Conservation (phyloP, 2,329 filamentous ascomycete species). For the Endocalyx cinctus region DNA sequence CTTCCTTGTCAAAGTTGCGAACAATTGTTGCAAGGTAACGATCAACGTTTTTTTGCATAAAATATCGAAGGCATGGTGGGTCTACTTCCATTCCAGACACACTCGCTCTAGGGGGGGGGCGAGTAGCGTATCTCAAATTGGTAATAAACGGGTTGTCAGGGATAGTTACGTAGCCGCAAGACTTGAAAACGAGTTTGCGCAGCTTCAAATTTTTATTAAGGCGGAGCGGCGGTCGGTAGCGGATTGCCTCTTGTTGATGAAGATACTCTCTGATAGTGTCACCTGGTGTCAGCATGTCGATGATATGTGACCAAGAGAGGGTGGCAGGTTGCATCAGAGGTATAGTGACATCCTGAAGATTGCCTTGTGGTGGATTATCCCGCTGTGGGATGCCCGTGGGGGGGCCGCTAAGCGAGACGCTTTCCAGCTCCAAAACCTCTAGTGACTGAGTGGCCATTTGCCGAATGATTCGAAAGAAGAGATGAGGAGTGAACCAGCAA, state of each 20-base stretch:
- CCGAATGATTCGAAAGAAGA: conserved; percentile 48
- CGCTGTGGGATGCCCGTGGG: conserved; percentile 11
- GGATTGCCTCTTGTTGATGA: neutral
- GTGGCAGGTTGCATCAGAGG: conserved; percentile 18
- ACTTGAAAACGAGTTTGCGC: conserved; percentile 46
- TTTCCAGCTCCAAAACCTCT: conserved; percentile 54
- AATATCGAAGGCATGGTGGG: conserved; percentile 7
- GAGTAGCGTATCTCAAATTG: conserved; percentile 6
- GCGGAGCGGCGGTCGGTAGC: neutral
- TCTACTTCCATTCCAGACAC: neutral
- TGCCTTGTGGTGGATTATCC: neutral
- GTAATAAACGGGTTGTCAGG: conserved; percentile 23
- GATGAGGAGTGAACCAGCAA: conserved; percentile 61
- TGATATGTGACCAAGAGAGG: conserved; percentile 37
- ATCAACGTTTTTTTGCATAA: conserved; percentile 34
- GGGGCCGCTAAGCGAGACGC: conserved; percentile 57
- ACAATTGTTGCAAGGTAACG: conserved; percentile 31
- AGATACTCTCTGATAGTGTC: conserved; percentile 24
- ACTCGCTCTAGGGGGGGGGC: neutral
- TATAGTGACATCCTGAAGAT: neutral
- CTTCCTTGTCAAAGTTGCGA: conserved; percentile 23
- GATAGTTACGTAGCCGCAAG: conserved; percentile 56
- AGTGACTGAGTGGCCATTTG: conserved; percentile 43
- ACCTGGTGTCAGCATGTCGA: conserved; percentile 37
- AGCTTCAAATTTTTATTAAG: conserved; percentile 19